Base-by-base conservation (phyloP, 208 protist species). In the Trypanosomatidae sp. region DNA sequence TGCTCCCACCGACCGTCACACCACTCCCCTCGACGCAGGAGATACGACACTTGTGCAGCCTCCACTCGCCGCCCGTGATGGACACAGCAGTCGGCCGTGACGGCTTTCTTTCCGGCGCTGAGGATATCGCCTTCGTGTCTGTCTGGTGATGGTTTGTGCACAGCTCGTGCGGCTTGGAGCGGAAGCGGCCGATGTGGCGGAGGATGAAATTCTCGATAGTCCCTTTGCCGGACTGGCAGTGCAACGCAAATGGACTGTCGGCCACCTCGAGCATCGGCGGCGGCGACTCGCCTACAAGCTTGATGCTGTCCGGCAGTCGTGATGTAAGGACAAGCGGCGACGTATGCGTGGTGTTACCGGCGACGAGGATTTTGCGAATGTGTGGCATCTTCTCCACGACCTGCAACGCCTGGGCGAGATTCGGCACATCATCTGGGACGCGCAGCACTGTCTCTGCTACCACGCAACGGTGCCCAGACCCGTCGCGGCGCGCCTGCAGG, bases 171-270 rank as follows among this genome's bases (percentile, higher is more conserved):
- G 71, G 56, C 58, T 56, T 73, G 28, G 58, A n/a, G 53, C 71
- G 73, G 62, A 53, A 56, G 46, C 74, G 65, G 60, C 81, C 87
- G 33, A 79, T 70, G 60, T 95, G 87, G 43, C 91, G 88, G 65
- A 95, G 84, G 41, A 92, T 81, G 66, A 95, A 92, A 80, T 95
- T 93, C 69, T 90, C 84, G 19, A 95, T 58, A 39, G 72, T 83
- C 22, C 91, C 91, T 17, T 76, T 80, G 44, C 91, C 91, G 0
- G 87, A 91, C 50, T 70, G 53, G 70, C 82, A 93, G 69, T 83
- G 68, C 47, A 95, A 62, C 22, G 84, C 91, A 62, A 83, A 91
- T 8, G 79, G 62, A 19, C 59, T 74, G 70, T 83, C 82, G 2
- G 69, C 66, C 53, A 92, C 85, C 79, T 95, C 87, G 46, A 92